Base-by-base conservation (phyloP, 371 early-diverging fungal species). In the Apophysomyces elegans region DNA sequence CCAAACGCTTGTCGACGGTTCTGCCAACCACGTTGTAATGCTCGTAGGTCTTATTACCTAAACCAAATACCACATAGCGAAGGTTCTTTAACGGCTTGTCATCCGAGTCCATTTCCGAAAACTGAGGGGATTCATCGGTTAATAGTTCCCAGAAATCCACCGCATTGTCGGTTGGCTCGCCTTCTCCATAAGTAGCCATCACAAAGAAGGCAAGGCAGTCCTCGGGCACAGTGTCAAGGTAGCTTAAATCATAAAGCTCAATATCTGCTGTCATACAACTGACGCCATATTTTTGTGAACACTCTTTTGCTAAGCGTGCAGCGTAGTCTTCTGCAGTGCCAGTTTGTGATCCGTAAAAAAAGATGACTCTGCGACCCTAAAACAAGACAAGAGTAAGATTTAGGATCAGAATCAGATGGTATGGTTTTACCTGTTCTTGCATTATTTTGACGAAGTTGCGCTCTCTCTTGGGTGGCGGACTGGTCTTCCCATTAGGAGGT, bases 251-350 rank as follows among this genome's bases (percentile, higher is more conserved):
- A 73, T 91, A 95, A 44, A 91, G 88, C 74, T 97, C 99, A 62
- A 89, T 78, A 72, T 98, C 96, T 44, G 91, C 88, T 9, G 89
- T 88, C 83, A 95, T 85, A 7, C 88, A 83, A 58, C 76, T 86
- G 62, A 94, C 82, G 65, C 91, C 91, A 76, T 84, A 92, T 58
- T 84, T 84, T 71, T 91, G 86, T 37, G 84, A 70, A 63, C 88
- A 90, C 71, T 95, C 96, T 73, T 94, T 95, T 69, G 92, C 92
- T 56, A 93, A 68, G 56, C 95, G 93, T 65, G 83, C 80, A 68
- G 98, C 97, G 71, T 92, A 92, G 68, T 97, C 99, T 77, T 99
- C 96, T 21, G 98, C 99, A 21, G 96, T 96, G 62, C 98, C 98
- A 35, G 97, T 96, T 81, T 98, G 98, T 26, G 96, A 96, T 50